phyloP scores from a whole-genome alignment of 176 grass and related monocot species.

The Secale cereale region DNA sequence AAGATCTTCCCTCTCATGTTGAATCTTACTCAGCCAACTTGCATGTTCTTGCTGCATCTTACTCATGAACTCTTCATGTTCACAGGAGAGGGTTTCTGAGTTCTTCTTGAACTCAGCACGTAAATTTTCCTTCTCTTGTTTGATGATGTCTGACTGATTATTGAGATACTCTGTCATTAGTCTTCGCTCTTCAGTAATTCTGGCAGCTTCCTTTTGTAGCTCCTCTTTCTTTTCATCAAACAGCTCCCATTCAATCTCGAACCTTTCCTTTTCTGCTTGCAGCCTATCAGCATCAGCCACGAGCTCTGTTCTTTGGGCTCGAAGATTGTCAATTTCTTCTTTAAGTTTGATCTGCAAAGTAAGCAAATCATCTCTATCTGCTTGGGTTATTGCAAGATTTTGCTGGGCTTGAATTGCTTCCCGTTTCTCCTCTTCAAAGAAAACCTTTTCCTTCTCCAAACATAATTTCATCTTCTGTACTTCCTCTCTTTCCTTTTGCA shows the following conservation, averaged over 20 bases:
- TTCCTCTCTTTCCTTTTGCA: slow-evolving; percentile 58
- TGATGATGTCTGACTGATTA: slow-evolving; percentile 64
- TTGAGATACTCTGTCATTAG: slow-evolving; percentile 51
- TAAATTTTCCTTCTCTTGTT: slow-evolving; percentile 73
- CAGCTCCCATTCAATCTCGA: slow-evolving; percentile 93
- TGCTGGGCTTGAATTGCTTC: slow-evolving; percentile 51
- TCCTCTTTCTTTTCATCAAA: slow-evolving; percentile 90
- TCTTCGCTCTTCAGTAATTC: slow-evolving; percentile 66
- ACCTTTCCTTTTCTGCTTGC: slow-evolving; percentile 86
- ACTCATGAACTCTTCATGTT: slow-evolving; percentile 75
- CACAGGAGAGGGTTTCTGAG: slow-evolving; percentile 60
- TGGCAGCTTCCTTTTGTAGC: slow-evolving; percentile 57
- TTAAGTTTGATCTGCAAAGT: slow-evolving; percentile 75
- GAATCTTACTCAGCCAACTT: slow-evolving; percentile 61
- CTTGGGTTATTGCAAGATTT: slow-evolving; percentile 60
- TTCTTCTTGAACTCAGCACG: slow-evolving; percentile 60
- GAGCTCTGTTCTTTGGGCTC: slow-evolving; percentile 74
- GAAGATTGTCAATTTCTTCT: slow-evolving; percentile 89
- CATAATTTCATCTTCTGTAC: slow-evolving; percentile 54
- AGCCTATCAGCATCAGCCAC: slow-evolving; percentile 70
- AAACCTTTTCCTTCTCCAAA: slow-evolving; percentile 63
- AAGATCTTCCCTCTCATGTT: slow-evolving; percentile 80
- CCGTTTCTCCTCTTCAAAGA: slow-evolving; percentile 60
- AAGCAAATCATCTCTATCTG: slow-evolving; percentile 61
- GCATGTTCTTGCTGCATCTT: slow-evolving; percentile 77